Evolutionary conservation across 306 rosid species (phyloP).

Genomic region (Castanopsis chinensis): DNA sequence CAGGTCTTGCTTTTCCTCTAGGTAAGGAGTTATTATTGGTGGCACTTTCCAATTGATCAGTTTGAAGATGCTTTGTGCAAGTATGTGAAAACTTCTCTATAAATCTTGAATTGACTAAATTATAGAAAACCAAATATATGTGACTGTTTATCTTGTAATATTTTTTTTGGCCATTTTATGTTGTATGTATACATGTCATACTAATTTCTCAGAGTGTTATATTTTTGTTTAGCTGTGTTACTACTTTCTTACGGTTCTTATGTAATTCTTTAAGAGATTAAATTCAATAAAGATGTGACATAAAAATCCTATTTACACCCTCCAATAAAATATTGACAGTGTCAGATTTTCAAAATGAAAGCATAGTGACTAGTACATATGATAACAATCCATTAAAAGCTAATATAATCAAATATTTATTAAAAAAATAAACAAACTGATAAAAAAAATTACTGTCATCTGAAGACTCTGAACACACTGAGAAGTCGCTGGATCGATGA

Average conservation of each 20-base stretch:
- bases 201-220: not conserved
- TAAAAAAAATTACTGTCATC: no score
- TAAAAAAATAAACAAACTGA: no score
- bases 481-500: no score
- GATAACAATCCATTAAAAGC: no score
- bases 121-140: not conserved
- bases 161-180: slow-evolving; percentile 12
- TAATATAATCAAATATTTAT: no score
- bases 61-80: not conserved
- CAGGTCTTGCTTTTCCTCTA: slow-evolving; percentile 95
- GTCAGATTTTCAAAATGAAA: no score
- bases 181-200: not conserved
- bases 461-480: no score
- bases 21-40: slow-evolving; percentile 43
- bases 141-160: not conserved
- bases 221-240: no score
- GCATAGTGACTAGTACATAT: no score
- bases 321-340: no score
- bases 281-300: no score
- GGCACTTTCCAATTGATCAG: not conserved
- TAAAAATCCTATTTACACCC: no score
- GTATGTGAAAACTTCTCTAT: not conserved
- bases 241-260: not conserved
- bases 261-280: not conserved
- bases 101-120: not conserved